Percentiles rank a stretch among this genome's conserved stretches.
phyloP scores from a whole-genome alignment of 2,329 filamentous ascomycete species.

The Spiromastix sp. region DNA sequence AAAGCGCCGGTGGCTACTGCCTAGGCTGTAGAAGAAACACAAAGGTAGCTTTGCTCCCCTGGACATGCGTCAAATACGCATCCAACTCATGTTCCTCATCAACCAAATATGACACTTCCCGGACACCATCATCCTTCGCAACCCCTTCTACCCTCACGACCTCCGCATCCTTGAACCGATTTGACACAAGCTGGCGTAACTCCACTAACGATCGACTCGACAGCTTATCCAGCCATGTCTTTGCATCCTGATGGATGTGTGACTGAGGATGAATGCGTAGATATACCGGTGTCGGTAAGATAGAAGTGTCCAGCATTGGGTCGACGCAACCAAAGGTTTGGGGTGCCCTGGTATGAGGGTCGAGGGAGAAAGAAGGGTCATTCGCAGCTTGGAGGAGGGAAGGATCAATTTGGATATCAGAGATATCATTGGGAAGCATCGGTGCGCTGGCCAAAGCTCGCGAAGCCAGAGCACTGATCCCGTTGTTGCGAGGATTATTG shows the following conservation, averaged over 20 bases:
- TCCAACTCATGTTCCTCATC: conserved; percentile 61
- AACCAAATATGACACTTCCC: conserved; percentile 31
- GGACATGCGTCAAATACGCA: conserved; percentile 58
- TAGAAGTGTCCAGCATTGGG: conserved; percentile 21
- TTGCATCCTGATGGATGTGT: conserved; percentile 35
- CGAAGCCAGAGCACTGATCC: conserved; percentile 34
- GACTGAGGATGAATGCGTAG: conserved; percentile 60
- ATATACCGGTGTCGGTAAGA: conserved; percentile 48
- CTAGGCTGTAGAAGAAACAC: conserved; percentile 23
- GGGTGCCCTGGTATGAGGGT: not conserved
- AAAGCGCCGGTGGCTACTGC: no score
- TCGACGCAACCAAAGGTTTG: conserved; percentile 28
- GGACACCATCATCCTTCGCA: conserved; percentile 47
- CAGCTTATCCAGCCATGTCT: conserved; percentile 57
- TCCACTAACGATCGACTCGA: conserved; percentile 48
- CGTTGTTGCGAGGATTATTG: conserved; percentile 19
- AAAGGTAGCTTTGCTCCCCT: conserved; percentile 46
- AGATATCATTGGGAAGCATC: conserved; percentile 28
- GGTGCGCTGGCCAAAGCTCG: conserved; percentile 34
- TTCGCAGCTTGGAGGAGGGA: conserved; percentile 50
- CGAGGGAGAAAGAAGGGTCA: conserved; percentile 30
- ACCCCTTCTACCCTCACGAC: conserved; percentile 57
- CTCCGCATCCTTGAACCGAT: conserved; percentile 50
- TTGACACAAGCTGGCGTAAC: conserved; percentile 50
- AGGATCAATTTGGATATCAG: conserved; percentile 53